Evolutionary conservation across 192 early-diverging fungal species (phyloP).

Genomic region (Gigaspora rosea): DNA sequence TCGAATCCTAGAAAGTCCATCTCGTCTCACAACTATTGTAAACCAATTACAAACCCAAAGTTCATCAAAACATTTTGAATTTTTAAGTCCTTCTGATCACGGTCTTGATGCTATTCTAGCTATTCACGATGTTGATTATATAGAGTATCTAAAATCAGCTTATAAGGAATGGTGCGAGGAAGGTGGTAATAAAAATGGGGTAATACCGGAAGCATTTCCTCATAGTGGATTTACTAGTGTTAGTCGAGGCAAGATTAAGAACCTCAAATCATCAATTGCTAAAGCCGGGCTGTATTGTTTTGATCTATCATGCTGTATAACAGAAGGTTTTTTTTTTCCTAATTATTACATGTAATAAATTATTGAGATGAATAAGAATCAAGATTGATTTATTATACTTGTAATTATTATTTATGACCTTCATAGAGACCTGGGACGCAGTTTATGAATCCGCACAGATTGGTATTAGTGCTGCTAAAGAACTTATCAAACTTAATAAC

Average conservation of each 20-base stretch:
- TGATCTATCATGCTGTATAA: slow-evolving; percentile 56
- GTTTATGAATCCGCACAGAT: slow-evolving; percentile 66
- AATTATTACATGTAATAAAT: not conserved
- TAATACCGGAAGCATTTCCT: slow-evolving; percentile 54
- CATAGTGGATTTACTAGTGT: slow-evolving; percentile 36
- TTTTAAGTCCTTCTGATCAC: slow-evolving; percentile 40
- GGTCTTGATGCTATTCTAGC: slow-evolving; percentile 55
- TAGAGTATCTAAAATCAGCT: slow-evolving; percentile 59
- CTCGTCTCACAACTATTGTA: not conserved
- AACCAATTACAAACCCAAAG: not conserved
- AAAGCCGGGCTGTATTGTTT: slow-evolving; percentile 55
- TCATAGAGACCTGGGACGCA: slow-evolving; percentile 61
- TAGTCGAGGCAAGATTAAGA: not conserved
- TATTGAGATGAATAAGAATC: no score
- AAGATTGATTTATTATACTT: not conserved
- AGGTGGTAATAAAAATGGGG: slow-evolving; percentile 58
- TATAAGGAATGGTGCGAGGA: slow-evolving; percentile 55
- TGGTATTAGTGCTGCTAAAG: slow-evolving; percentile 61
- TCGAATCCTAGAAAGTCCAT: slow-evolving; percentile 2
- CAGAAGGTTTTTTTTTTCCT: slow-evolving; percentile 37
- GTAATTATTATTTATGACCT: not conserved
- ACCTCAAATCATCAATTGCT: slow-evolving; percentile 15
- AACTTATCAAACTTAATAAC: slow-evolving; percentile 46
- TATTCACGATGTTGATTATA: slow-evolving; percentile 60
- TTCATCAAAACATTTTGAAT: not conserved